These are phyloP conservation scores for Bathelium albidoporum DNA, from an alignment of 495 filamentous ascomycete genomes.

Conservation along the genomic window DNA sequence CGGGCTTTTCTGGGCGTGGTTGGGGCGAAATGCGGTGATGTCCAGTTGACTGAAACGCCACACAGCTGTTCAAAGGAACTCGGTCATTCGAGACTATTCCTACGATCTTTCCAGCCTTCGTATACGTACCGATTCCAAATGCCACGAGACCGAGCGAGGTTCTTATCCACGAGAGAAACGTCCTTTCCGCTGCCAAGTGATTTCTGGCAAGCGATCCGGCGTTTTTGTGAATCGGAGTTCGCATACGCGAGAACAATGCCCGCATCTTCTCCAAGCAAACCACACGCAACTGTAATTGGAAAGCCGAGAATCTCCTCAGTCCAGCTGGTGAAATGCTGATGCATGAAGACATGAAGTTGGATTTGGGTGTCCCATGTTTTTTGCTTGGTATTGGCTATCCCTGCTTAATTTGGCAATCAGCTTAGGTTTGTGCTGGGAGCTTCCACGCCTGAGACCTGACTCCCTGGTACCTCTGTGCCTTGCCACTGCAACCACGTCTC, in stretches of 20 bases:
- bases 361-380: neutral
- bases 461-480: too few species aligned
- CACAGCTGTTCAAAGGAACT: neutral
- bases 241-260: neutral
- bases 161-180: slow-evolving; percentile 45
- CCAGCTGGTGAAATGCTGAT: neutral
- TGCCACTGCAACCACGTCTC: too few species aligned
- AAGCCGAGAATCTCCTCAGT: neutral
- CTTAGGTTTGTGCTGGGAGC: neutral
- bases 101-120: too few species aligned
- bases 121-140: slow-evolving; percentile 33
- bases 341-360: neutral
- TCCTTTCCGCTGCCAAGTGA: slow-evolving; percentile 45
- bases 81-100: too few species aligned
- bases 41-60: slow-evolving; percentile 15
- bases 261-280: neutral
- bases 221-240: slow-evolving; percentile 12
- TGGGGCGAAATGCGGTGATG: neutral
- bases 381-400: neutral
- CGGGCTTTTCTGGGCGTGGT: neutral
- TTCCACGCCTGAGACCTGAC: too few species aligned
- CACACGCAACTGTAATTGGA: too few species aligned
- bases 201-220: slow-evolving; percentile 35
- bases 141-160: slow-evolving; percentile 45
- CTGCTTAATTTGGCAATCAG: neutral